Evolutionary conservation across 768 basidiomycete species (phyloP).

Genomic region (Pisolithus marmoratus): DNA sequence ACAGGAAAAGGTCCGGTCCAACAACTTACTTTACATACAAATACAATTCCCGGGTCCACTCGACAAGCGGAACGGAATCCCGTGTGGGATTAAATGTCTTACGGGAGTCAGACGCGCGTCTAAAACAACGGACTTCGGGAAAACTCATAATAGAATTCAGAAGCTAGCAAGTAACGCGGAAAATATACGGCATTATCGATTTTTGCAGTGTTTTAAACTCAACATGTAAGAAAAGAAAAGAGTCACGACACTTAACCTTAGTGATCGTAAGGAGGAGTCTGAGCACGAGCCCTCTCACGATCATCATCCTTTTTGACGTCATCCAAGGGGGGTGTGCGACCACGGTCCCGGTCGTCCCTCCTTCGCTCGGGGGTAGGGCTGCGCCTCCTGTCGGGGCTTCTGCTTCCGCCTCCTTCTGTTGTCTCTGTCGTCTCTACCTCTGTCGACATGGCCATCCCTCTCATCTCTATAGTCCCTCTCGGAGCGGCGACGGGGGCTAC

Average conservation of each 20-base stretch:
- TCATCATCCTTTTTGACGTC: slow-evolving; percentile 41
- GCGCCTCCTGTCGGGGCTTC: slow-evolving; percentile 42
- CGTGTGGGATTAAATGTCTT: no score
- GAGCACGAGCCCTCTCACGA: slow-evolving; percentile 41
- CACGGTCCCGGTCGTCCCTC: slow-evolving; percentile 34
- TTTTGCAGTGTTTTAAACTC: not conserved
- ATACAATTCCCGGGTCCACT: no score
- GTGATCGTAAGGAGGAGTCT: slow-evolving; percentile 57
- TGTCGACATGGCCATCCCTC: slow-evolving; percentile 33
- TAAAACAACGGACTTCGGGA: no score
- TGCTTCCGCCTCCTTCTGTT: slow-evolving; percentile 46
- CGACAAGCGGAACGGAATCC: no score
- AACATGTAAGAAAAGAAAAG: not conserved
- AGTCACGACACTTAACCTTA: slow-evolving; percentile 18
- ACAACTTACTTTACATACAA: no score
- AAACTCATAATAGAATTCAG: not conserved
- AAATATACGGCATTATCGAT: not conserved
- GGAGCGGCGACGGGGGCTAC: slow-evolving; percentile 45
- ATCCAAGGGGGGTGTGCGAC: slow-evolving; percentile 44
- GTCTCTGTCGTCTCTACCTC: slow-evolving; percentile 38
- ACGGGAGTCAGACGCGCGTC: no score
- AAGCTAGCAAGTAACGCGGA: not conserved
- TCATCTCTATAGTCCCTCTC: slow-evolving; percentile 30
- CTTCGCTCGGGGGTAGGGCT: slow-evolving; percentile 41
- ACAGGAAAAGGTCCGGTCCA: no score